Evolutionary conservation across 2,329 filamentous ascomycete species (phyloP), one percentile per base, ranked within the genome.

Genomic region (Diaporthe sp.): DNA sequence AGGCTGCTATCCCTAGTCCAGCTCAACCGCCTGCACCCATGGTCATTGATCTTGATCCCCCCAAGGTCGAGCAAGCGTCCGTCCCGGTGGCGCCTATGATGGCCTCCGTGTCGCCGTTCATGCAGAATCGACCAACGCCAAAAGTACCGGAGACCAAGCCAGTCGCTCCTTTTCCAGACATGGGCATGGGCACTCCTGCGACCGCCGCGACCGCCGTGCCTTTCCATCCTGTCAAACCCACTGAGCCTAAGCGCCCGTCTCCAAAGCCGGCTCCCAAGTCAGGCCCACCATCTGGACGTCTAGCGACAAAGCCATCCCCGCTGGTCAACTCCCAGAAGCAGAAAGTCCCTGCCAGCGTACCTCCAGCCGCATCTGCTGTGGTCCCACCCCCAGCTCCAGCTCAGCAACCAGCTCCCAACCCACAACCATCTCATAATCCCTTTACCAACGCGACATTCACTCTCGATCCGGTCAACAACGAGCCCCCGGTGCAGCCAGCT

Each of bases 381-480:
- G 52, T 58, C 13, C 68, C 42, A 8, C 47, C 68, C 8, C 54
- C 71, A 13, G 40, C 30, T n/a, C 50, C 55, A 28, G 40, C 45
- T 28, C 72, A 64, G n/a, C 40, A 73, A 40, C 40, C 60, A 58
- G 60, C 60, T 9, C 38, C 72, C 19, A 45, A 58, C 22, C 42
- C 60, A 13, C 33, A 33, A 13, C 33, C 60, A 19, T 40, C 72
- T 25, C 61, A 70, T 17, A 68, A 69, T n/a, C 61, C 75, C 22
- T 76, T 76, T 35, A 76, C 75, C 61, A 76, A 74, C 22, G 75
- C 75, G 25, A 76, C 72, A 2, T 76, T 76, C 50, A 76, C 75
- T 17, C 66, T 76, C 19, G 75, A 74, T 47, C 69, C 72, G 10
- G 60, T 58, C 30, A 74, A 74, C 47, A 70, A 57, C 47, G 72